Base-by-base conservation (phyloP, 805 yeast species). In the Pichia exigua region DNA sequence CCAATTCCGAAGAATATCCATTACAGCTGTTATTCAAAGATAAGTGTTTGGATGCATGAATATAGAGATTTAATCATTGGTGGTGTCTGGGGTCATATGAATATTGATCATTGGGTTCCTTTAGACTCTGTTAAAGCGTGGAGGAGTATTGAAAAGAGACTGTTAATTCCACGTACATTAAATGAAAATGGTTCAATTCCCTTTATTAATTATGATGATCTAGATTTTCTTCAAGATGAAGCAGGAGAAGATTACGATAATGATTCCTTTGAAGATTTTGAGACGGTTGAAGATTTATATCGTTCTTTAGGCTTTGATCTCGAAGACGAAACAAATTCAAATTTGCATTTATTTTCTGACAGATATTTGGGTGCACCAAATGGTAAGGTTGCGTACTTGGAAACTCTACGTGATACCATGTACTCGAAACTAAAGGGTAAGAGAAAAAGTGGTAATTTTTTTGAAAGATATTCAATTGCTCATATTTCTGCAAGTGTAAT, bases 1-100 rank as follows among this genome's bases (percentile, higher is more conserved):
- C 95, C 96, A 5, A 78, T 83, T 45, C 81, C 82, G 26, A 87
- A 87, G 65, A 88, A 88, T 64, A 80, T 77, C 54, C 95, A 88
- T 60, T 71, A 75, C 20, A 73, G 83, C 43, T 88, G 96, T 62
- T 81, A 78, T 57, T 73, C 88, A 47, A 87, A 87, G 65, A 84
- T 81, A 66, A 77, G 85, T 24, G 74, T 82, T n/a, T 88, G 95
- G 95, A 68, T 82, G 38, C 80, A 87, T 60, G 96, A 87, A 63
- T 88, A 84, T 63, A 73, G 95, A 57, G 96, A 88, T 64, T 77
- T 88, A 42, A 85, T 88, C 27, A 73, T 89, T 55, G 96, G 96
- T 20, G 89, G 91, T 12, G 68, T 88, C 30, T 88, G 78, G 64
- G 96, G 96, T 0, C 96, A 88, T 64, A 88, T 88, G 96, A 88